Evolutionary conservation across 768 basidiomycete genomes (phyloP).

Genomic region (Mycena pura): DNA sequence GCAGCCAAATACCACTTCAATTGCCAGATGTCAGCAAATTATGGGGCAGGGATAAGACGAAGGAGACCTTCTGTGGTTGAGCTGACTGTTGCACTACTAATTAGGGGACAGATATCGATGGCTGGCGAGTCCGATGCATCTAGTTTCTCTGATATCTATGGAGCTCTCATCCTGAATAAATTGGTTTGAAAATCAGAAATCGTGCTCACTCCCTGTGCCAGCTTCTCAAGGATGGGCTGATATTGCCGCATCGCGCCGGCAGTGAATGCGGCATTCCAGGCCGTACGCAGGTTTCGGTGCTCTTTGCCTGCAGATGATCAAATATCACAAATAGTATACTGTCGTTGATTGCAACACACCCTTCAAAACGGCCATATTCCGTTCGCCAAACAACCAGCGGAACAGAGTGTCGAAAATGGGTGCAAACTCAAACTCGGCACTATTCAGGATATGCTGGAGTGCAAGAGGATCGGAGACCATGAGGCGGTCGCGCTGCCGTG

Average conservation of each 20-base stretch:
- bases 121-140: conserved; percentile 6
- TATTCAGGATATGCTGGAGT: conserved; percentile 16
- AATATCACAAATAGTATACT: conserved; percentile 13
- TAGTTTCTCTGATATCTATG: conserved; percentile 18
- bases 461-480: conserved; percentile 18
- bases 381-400: conserved; percentile 15
- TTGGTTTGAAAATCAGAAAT: conserved; percentile 10
- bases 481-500: conserved; percentile 13
- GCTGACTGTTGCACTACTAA: conserved; percentile 14
- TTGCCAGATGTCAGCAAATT: conserved; percentile 10
- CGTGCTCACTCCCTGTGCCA: conserved; percentile 14
- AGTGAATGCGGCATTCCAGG: conserved; percentile 13
- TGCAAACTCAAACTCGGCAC: conserved; percentile 13
- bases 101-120: conserved; percentile 11
- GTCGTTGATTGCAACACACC: conserved; percentile 7
- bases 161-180: conserved; percentile 4
- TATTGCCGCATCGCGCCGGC: conserved; percentile 17
- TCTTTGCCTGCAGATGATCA: conserved; percentile 17
- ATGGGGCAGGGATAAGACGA: conserved; percentile 2
- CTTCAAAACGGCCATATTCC: conserved; percentile 16
- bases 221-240: conserved; percentile 16
- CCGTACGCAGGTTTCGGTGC: conserved; percentile 16
- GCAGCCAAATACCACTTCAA: conserved; percentile 20
- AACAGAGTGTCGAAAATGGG: conserved; percentile 14
- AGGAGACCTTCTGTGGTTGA: conserved; percentile 15